These are phyloP conservation scores for Rosa lucieae DNA, from an alignment of 306 rosid genomes.

Conservation along the genomic window DNA sequence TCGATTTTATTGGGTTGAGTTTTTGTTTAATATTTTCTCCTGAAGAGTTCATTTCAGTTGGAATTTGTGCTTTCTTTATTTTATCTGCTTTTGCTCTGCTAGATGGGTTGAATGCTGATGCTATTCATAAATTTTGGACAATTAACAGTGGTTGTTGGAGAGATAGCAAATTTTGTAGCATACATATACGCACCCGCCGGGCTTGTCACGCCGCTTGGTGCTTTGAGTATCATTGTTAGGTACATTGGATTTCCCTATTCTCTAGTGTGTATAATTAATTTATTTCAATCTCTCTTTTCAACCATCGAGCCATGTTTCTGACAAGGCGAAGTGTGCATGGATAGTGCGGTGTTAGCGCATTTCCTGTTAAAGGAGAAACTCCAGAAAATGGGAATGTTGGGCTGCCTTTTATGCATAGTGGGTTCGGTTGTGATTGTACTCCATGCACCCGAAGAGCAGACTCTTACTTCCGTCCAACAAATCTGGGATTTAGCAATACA, in stretches of 20 bases:
- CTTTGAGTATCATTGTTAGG: constrained; percentile 93
- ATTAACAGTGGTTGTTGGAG: constrained; percentile 82
- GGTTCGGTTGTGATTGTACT: constrained; percentile 78
- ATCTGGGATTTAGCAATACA: constrained; percentile 85
- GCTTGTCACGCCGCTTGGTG: constrained; percentile 92
- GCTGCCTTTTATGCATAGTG: constrained; percentile 80
- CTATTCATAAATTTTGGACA: constrained; percentile 9
- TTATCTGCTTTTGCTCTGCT: background rate
- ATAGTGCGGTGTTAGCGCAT: constrained; percentile 85
- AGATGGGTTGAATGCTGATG: constrained; percentile 11
- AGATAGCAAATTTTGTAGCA: constrained; percentile 82
- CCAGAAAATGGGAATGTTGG: constrained; percentile 82
- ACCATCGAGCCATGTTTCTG: background rate
- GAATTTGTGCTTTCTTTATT: background rate
- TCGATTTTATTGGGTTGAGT: background rate
- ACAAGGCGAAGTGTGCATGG: constrained; percentile 10
- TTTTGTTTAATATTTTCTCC: background rate
- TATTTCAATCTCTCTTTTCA: background rate
- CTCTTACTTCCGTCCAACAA: constrained; percentile 59
- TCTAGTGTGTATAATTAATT: background rate
- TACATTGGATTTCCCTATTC: constrained; percentile 15
- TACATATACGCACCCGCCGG: constrained; percentile 82
- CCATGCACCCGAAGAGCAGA: constrained; percentile 67
- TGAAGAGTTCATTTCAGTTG: background rate
- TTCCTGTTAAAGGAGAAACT: constrained; percentile 76